Percentiles rank a stretch among this genome's conserved stretches.
These are phyloP conservation scores for Heracleum sosnowskyi DNA, from an alignment of 129 eudicot genomes.

Conservation along the genomic window DNA sequence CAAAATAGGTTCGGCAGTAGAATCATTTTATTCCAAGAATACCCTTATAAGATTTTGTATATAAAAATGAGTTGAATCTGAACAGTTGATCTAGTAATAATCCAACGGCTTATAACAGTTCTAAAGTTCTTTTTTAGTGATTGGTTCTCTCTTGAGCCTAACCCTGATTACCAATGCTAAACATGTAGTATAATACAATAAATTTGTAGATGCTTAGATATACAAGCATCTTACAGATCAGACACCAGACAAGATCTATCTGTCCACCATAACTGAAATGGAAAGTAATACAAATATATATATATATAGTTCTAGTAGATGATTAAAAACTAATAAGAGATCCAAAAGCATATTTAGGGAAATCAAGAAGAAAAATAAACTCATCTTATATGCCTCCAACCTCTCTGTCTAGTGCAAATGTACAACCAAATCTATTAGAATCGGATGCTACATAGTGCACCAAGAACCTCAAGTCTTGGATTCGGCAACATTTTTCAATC, in stretches of 20 bases:
- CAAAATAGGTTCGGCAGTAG: too few relatives aligned
- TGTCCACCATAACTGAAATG: background rate
- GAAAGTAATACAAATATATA: background rate
- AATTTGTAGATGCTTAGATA: background rate
- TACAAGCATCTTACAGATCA: background rate
- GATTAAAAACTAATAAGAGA: slow-evolving; percentile 2
- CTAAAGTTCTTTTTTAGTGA: too few relatives aligned
- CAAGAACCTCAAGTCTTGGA: background rate
- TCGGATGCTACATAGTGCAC: background rate
- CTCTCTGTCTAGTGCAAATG: background rate
- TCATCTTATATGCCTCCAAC: background rate
- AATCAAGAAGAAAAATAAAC: background rate
- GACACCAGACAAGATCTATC: background rate
- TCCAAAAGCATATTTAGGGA: background rate
- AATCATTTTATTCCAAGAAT: too few relatives aligned
- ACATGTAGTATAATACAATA: too few relatives aligned
- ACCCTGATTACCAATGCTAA: too few relatives aligned
- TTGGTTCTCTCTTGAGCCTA: too few relatives aligned
- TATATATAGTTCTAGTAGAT: background rate
- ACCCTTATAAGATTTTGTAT: too few relatives aligned
- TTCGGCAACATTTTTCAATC: background rate
- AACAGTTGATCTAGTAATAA: too few relatives aligned
- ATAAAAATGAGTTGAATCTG: too few relatives aligned
- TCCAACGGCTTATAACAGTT: too few relatives aligned
- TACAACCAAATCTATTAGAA: background rate